Conservation (phyloP, 2,329 filamentous ascomycete species). For the Fusarium hainanense region DNA sequence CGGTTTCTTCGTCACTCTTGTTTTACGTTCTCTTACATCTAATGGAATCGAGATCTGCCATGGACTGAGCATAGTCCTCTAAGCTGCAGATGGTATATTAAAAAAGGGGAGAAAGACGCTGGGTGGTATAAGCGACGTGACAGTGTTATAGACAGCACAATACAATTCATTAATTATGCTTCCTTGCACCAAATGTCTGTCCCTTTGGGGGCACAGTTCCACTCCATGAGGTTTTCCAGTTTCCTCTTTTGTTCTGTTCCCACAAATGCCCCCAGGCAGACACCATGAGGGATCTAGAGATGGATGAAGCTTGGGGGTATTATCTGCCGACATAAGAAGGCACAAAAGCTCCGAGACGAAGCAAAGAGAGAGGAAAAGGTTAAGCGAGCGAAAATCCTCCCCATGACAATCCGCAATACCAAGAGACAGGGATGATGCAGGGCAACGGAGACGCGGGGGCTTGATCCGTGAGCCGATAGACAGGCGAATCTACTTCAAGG, state of each 20-base stretch:
- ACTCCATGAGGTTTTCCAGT: neutral
- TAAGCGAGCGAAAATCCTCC: conserved; percentile 12
- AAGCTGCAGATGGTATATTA: conserved; percentile 5
- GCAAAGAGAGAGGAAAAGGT: neutral
- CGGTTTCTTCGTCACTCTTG: neutral
- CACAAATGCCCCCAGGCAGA: neutral
- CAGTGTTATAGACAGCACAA: conserved; percentile 23
- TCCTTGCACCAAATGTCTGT: neutral
- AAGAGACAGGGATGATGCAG: conserved; percentile 7
- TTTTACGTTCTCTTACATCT: conserved; percentile 2
- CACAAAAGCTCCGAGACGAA: conserved; percentile 1
- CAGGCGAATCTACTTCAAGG: neutral
- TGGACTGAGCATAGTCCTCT: neutral
- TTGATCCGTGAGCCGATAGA: conserved; percentile 27
- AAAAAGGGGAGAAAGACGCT: conserved; percentile 7
- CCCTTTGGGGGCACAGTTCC: neutral
- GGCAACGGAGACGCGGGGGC: conserved; percentile 20
- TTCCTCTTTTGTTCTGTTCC: neutral
- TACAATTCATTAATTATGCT: conserved; percentile 36
- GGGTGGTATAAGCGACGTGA: conserved; percentile 39
- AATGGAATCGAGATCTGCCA: neutral
- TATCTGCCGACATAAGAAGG: neutral
- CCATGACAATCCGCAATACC: conserved; percentile 10
- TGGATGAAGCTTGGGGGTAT: neutral
- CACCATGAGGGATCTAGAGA: neutral